phyloP scores from a whole-genome alignment of 495 filamentous ascomycete species.

The Usnea hakonensis region DNA sequence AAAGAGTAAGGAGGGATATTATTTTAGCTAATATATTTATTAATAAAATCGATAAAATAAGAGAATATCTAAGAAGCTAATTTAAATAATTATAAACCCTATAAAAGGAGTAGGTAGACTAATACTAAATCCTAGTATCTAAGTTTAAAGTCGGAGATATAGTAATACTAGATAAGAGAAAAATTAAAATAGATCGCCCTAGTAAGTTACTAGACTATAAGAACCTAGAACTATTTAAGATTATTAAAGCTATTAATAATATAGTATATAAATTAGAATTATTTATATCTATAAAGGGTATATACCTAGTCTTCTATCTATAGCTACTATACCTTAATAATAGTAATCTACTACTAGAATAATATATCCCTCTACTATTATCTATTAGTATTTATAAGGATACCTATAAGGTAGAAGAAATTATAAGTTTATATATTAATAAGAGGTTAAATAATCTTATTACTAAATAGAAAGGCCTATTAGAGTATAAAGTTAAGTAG shows the following conservation, averaged over 20 bases:
- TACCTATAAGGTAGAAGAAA: neutral
- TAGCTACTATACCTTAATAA: neutral
- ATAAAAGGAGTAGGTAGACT: neutral
- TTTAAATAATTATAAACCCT: neutral
- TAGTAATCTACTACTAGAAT: neutral
- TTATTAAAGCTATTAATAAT: neutral
- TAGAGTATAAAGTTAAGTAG: neutral
- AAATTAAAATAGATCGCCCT: neutral
- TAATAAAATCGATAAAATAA: neutral
- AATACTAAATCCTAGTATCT: neutral
- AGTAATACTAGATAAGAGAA: neutral
- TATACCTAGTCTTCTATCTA: neutral
- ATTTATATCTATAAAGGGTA: neutral
- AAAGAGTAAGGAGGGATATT: neutral
- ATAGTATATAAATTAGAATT: neutral
- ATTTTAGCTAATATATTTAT: neutral
- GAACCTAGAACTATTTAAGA: neutral
- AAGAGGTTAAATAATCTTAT: neutral
- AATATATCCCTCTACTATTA: neutral
- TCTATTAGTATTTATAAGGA: neutral
- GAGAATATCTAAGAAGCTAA: neutral
- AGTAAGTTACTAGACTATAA: neutral
- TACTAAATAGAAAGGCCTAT: neutral
- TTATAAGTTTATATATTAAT: neutral
- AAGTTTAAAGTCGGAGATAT: neutral